Percentiles rank a stretch among this genome's conserved stretches.
These are phyloP conservation scores for Hyaloscypha bicolor DNA, from an alignment of 495 filamentous ascomycete species.

Conservation along the genomic window DNA sequence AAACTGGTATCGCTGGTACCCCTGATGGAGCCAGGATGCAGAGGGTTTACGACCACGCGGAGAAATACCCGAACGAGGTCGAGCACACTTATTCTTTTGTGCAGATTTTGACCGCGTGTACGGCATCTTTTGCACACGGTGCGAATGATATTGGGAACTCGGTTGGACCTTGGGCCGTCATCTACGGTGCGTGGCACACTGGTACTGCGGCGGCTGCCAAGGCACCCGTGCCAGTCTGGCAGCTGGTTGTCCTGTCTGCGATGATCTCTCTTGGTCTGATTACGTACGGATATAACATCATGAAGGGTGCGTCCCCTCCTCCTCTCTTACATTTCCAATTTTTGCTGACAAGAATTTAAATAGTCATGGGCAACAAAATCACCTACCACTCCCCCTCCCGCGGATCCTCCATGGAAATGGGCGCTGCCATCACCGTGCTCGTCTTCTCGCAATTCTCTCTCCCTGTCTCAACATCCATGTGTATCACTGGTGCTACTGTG, in stretches of 20 bases:
- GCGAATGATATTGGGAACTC: constrained; percentile 68
- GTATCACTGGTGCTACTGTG: constrained; percentile 62
- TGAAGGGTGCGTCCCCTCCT: constrained; percentile 44
- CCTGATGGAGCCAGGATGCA: constrained; percentile 67
- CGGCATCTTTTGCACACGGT: constrained; percentile 77
- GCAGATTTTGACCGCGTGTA: constrained; percentile 74
- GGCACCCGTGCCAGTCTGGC: constrained; percentile 65
- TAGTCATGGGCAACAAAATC: constrained; percentile 64
- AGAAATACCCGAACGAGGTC: constrained; percentile 73
- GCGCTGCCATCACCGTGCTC: constrained; percentile 68
- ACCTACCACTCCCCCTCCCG: constrained; percentile 69
- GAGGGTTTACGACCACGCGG: constrained; percentile 46
- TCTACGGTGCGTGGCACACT: constrained; percentile 66
- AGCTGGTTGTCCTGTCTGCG: constrained; percentile 61
- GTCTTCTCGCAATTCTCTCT: constrained; percentile 61
- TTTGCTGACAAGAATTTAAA: background rate
- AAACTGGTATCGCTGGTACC: constrained; percentile 63
- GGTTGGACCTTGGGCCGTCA: constrained; percentile 70
- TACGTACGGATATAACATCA: constrained; percentile 75
- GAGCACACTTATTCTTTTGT: constrained; percentile 81
- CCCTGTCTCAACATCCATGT: constrained; percentile 62
- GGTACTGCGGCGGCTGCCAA: constrained; percentile 49
- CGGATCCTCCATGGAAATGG: constrained; percentile 71
- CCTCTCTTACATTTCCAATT: too few species aligned
- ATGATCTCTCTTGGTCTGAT: constrained; percentile 58